A percentile compares a stretch with the other conserved stretches of the same genome.
phyloP scores from a whole-genome alignment of 805 yeast species.

The Metschnikowia rubicola region DNA sequence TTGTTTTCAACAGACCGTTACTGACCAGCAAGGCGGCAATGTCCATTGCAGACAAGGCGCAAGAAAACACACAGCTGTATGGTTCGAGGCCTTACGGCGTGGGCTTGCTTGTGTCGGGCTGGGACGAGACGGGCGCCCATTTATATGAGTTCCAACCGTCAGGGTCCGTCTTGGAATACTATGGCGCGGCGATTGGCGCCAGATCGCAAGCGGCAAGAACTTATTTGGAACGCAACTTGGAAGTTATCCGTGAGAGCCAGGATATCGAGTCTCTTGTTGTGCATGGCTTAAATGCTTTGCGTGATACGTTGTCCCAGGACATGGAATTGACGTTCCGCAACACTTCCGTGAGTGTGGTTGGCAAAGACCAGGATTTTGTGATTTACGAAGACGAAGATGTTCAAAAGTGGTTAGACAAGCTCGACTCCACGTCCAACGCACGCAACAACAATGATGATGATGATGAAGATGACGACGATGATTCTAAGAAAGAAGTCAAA shows the following conservation, averaged over 20 bases:
- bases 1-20: conserved; percentile 83
- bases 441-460: conserved; percentile 45
- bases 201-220: conserved; percentile 98
- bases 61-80: conserved; percentile 90
- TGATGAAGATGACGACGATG: conserved; percentile 18
- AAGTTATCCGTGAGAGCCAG: conserved; percentile 56
- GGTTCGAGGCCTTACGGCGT: conserved; percentile 99
- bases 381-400: conserved; percentile 86
- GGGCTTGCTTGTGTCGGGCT: conserved; percentile 85
- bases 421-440: conserved; percentile 62
- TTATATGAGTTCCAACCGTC: conserved; percentile 93
- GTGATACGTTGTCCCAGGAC: conserved; percentile 93
- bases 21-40: conserved; percentile 79
- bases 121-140: conserved; percentile 93
- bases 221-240: conserved; percentile 82
- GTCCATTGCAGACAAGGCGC: conserved; percentile 94
- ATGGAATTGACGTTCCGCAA: conserved; percentile 81
- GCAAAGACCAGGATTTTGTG: conserved; percentile 69
- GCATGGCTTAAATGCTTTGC: conserved; percentile 83
- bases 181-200: conserved; percentile 96
- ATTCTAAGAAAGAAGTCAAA: conserved; percentile 4
- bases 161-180: conserved; percentile 87
- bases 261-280: conserved; percentile 71
- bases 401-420: conserved; percentile 72
- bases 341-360: conserved; percentile 92